phyloP scores from a whole-genome alignment of 2,329 filamentous ascomycete species.

The Aureobasidium sp. region DNA sequence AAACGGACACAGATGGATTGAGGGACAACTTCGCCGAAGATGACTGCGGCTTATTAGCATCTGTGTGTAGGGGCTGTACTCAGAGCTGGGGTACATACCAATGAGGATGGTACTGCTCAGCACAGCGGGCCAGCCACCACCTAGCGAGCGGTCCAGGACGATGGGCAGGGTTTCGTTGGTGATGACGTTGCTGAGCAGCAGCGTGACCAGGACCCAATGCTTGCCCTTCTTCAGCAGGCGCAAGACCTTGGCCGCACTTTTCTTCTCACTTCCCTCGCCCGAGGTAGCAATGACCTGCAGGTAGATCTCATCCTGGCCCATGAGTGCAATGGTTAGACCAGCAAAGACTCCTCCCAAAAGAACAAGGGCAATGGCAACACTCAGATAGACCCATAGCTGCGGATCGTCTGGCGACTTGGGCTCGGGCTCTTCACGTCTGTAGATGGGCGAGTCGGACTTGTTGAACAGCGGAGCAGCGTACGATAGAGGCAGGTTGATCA shows the following conservation, averaged over 20 bases:
- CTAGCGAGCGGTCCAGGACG: slow-evolving; percentile 85
- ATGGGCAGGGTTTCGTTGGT: slow-evolving; percentile 96
- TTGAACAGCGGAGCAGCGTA: slow-evolving; percentile 14
- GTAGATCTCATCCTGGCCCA: slow-evolving; percentile 87
- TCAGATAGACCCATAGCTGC: slow-evolving; percentile 70
- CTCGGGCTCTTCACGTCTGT: slow-evolving; percentile 14
- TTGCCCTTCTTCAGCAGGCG: slow-evolving; percentile 78
- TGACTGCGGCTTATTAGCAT: slow-evolving; percentile 51
- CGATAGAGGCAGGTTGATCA: slow-evolving; percentile 13
- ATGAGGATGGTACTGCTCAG: slow-evolving; percentile 89
- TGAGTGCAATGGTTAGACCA: slow-evolving; percentile 81
- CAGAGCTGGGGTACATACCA: slow-evolving; percentile 47
- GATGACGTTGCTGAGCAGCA: slow-evolving; percentile 92
- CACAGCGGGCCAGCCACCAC: slow-evolving; percentile 89
- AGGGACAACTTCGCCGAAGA: slow-evolving; percentile 93
- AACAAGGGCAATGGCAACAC: slow-evolving; percentile 71
- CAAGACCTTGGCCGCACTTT: slow-evolving; percentile 74
- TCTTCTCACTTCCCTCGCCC: slow-evolving; percentile 73
- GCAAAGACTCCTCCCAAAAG: slow-evolving; percentile 88
- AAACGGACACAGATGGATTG: slow-evolving; percentile 96
- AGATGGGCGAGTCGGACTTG: slow-evolving; percentile 7
- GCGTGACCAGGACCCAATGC: slow-evolving; percentile 94
- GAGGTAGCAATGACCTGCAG: slow-evolving; percentile 88
- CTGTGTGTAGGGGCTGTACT: slow-evolving; percentile 5
- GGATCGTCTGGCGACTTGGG: slow-evolving; percentile 39